Percentiles rank a stretch among this genome's conserved stretches.
Conservation (phyloP, 2,329 filamentous ascomycete species). For the Beauveria scarabaeidicola region DNA sequence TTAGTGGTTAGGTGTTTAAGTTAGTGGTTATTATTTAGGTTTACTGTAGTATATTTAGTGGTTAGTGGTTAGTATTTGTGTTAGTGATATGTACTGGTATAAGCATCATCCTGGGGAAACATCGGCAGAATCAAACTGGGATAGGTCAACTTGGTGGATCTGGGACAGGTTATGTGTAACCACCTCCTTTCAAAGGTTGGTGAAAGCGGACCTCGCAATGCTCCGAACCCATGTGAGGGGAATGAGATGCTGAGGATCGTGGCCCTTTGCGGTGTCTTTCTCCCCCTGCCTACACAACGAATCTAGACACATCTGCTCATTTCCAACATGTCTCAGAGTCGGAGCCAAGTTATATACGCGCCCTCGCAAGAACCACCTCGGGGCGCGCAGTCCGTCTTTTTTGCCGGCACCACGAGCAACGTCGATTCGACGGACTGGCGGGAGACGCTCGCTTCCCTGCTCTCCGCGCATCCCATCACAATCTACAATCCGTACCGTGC, state of each 20-base stretch:
- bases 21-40: too few species aligned
- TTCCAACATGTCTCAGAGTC: neutral
- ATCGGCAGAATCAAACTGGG: too few species aligned
- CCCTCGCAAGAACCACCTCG: constrained; percentile 16
- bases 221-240: neutral
- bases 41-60: too few species aligned
- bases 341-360: constrained; percentile 23
- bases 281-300: neutral
- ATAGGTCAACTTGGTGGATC: too few species aligned
- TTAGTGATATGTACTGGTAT: too few species aligned
- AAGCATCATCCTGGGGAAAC: too few species aligned
- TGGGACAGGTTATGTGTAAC: too few species aligned
- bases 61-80: too few species aligned
- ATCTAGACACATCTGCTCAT: neutral
- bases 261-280: neutral
- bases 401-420: constrained; percentile 46
- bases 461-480: constrained; percentile 39
- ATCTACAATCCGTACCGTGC: constrained; percentile 46
- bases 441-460: constrained; percentile 26
- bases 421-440: constrained; percentile 39
- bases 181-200: too few species aligned
- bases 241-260: neutral
- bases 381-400: constrained; percentile 35
- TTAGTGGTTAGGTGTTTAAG: too few species aligned
- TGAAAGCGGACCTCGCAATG: neutral